These are phyloP conservation scores for Chalciporus chontae DNA, from an alignment of 768 basidiomycete genomes.

Conservation along the genomic window DNA sequence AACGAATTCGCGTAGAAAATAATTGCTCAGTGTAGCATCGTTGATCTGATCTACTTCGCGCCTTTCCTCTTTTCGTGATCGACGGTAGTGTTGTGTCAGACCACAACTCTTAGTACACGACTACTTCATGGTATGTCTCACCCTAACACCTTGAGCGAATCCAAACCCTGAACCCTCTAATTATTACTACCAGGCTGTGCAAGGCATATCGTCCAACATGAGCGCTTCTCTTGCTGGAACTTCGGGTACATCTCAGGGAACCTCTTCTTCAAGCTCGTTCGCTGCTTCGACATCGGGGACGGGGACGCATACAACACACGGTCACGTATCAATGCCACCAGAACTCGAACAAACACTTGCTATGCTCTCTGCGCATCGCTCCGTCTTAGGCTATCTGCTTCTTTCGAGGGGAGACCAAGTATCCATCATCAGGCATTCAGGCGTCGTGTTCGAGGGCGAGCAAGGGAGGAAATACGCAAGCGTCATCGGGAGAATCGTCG, in stretches of 20 bases:
- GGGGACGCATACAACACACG: slow-evolving; percentile 13
- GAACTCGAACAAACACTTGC: slow-evolving; percentile 81
- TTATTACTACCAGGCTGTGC: slow-evolving; percentile 2
- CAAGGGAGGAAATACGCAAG: slow-evolving; percentile 73
- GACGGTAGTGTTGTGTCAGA: too few relatives aligned
- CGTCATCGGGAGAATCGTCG: slow-evolving; percentile 71
- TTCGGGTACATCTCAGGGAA: slow-evolving; percentile 4
- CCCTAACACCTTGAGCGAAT: neutral
- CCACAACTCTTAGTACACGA: too few relatives aligned
- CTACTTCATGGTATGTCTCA: neutral
- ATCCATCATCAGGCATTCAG: slow-evolving; percentile 81
- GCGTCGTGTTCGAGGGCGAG: slow-evolving; percentile 83
- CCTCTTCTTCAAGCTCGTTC: neutral
- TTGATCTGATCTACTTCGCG: too few relatives aligned
- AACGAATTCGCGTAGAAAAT: too few relatives aligned
- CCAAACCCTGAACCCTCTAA: slow-evolving; percentile 16
- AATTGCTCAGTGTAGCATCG: too few relatives aligned
- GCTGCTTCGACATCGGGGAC: slow-evolving; percentile 11
- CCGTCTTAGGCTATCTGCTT: slow-evolving; percentile 84
- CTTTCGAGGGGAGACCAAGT: slow-evolving; percentile 69
- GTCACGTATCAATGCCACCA: slow-evolving; percentile 47
- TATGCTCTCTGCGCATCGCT: slow-evolving; percentile 73
- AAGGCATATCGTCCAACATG: slow-evolving; percentile 10
- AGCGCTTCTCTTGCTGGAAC: slow-evolving; percentile 10
- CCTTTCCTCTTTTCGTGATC: neutral